Conservation (phyloP, 2,329 filamentous ascomycete genomes). For the Beauveria varroae region DNA sequence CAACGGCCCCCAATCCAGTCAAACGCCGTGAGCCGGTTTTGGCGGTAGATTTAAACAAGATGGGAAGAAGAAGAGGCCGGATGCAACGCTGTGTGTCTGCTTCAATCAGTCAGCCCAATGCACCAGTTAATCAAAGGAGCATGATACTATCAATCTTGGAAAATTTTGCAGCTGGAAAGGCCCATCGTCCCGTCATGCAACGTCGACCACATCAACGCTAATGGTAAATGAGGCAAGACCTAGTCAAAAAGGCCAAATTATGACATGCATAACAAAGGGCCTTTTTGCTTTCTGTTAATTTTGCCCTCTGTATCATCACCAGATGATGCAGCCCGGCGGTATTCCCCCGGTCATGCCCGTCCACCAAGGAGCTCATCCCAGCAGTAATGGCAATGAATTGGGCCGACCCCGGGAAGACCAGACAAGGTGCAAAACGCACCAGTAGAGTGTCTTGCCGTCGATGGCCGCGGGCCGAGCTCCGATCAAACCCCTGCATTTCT, state of each 20-base stretch:
- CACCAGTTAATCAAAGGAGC: background rate
- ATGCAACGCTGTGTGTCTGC: background rate
- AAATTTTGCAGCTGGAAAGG: background rate
- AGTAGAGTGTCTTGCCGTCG: background rate
- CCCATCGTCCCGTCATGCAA: slow-evolving; percentile 3
- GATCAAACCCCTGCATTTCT: slow-evolving; percentile 1
- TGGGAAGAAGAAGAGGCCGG: background rate
- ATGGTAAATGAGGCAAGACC: background rate
- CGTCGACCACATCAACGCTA: slow-evolving; percentile 1
- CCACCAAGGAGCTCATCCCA: slow-evolving; percentile 1
- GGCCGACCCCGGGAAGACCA: background rate
- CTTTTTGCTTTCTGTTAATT: too few species aligned
- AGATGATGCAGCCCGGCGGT: too few species aligned
- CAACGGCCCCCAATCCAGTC: slow-evolving; percentile 1
- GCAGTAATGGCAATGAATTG: background rate
- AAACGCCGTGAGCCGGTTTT: background rate
- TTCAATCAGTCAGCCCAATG: background rate
- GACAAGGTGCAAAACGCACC: background rate
- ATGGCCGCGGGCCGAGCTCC: slow-evolving; percentile 9
- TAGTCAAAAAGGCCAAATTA: background rate
- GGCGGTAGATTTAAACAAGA: background rate
- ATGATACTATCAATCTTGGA: background rate
- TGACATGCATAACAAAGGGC: background rate
- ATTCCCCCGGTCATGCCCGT: too few species aligned
- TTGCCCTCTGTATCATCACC: too few species aligned